Conservation (phyloP, 1,139 yeast species). For the Taphrina deformans region DNA sequence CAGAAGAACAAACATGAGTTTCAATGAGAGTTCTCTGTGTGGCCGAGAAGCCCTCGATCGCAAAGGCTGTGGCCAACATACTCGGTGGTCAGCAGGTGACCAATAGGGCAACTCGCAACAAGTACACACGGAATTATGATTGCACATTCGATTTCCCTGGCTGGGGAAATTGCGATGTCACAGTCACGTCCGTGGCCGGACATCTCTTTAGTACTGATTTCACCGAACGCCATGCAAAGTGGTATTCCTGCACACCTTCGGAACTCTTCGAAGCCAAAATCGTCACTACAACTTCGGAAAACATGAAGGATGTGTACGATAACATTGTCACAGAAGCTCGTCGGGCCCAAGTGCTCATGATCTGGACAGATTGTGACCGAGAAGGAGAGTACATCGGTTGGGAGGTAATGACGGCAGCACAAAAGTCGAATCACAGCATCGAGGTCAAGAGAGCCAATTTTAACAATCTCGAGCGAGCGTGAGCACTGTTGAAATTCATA, state of each 20-base stretch:
- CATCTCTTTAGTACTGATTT: constrained; percentile 72
- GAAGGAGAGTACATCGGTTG: constrained; percentile 96
- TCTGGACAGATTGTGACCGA: constrained; percentile 99
- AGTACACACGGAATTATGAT: constrained; percentile 70
- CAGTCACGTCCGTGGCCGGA: constrained; percentile 91
- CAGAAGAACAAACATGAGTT: no score
- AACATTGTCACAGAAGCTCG: constrained; percentile 72
- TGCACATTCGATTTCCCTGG: constrained; percentile 62
- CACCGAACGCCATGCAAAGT: constrained; percentile 51
- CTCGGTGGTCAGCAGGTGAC: constrained; percentile 69
- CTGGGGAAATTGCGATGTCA: constrained; percentile 72
- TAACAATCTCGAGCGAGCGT: constrained; percentile 71
- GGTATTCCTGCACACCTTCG: constrained; percentile 71
- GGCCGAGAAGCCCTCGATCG: constrained; percentile 96
- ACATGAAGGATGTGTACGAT: constrained; percentile 56
- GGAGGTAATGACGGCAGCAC: constrained; percentile 74
- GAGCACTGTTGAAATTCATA: background rate
- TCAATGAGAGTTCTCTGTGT: constrained; percentile 80
- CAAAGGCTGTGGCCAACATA: constrained; percentile 75
- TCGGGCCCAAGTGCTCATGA: constrained; percentile 64
- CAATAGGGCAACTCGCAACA: constrained; percentile 54
- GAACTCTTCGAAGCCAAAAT: constrained; percentile 71
- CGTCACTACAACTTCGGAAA: constrained; percentile 47
- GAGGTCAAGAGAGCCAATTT: constrained; percentile 70
- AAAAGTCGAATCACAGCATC: constrained; percentile 54